These are phyloP conservation scores for Tetragonia tetragonoides DNA, from an alignment of 148 eudicot species.

Conservation along the genomic window DNA sequence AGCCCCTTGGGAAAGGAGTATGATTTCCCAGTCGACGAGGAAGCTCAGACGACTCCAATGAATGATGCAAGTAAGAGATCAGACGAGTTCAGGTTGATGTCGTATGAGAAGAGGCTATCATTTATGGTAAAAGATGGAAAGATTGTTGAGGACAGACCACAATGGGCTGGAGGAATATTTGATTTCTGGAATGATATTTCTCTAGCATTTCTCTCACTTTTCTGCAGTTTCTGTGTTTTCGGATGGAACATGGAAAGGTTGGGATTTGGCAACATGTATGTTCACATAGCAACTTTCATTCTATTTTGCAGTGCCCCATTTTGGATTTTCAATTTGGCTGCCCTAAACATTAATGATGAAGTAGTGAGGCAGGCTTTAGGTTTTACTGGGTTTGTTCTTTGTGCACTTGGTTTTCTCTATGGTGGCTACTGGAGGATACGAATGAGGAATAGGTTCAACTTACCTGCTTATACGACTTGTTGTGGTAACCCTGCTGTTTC, in stretches of 20 bases:
- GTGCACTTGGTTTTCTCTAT: slow-evolving; percentile 77
- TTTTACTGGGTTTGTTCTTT: slow-evolving; percentile 68
- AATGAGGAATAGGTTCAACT: slow-evolving; percentile 84
- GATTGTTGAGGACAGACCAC: slow-evolving; percentile 46
- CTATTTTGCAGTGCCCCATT: slow-evolving; percentile 91
- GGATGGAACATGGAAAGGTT: slow-evolving; percentile 99
- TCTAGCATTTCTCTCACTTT: slow-evolving; percentile 67
- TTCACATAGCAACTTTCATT: slow-evolving; percentile 81
- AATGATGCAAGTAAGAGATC: slow-evolving; percentile 26
- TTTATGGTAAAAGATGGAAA: slow-evolving; percentile 53
- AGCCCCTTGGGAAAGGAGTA: slow-evolving; percentile 90
- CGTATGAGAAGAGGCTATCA: slow-evolving; percentile 58
- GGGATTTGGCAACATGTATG: slow-evolving; percentile 93
- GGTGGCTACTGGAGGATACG: slow-evolving; percentile 97
- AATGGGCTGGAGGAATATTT: slow-evolving; percentile 78
- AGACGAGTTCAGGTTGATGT: slow-evolving; percentile 30
- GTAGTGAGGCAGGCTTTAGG: slow-evolving; percentile 61
- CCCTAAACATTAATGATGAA: slow-evolving; percentile 67
- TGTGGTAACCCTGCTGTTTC: slow-evolving; percentile 62
- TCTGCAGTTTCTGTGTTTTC: slow-evolving; percentile 82
- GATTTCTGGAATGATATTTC: slow-evolving; percentile 94
- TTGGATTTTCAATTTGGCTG: slow-evolving; percentile 86
- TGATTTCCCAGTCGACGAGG: slow-evolving; percentile 53
- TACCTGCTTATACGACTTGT: slow-evolving; percentile 64
- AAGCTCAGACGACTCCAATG: slow-evolving; percentile 47